Conservation (phyloP, 768 basidiomycete species). For the Filobasidium wieringae region DNA sequence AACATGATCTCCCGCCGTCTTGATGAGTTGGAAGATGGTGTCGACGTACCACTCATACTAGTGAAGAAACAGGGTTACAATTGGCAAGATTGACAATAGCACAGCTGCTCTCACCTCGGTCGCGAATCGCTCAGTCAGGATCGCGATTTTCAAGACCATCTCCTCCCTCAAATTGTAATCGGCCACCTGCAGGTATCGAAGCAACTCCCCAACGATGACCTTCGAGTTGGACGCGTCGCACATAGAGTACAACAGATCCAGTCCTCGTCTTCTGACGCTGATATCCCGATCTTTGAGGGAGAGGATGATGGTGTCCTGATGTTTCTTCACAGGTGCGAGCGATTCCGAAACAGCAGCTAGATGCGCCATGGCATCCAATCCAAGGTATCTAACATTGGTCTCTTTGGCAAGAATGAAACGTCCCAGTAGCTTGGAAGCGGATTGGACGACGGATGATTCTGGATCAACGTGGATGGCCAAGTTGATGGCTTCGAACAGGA, state of each 20-base stretch:
- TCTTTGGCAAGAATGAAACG: conserved; percentile 96
- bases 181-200: conserved; percentile 87
- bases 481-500: conserved; percentile 95
- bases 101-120: conserved; percentile 43
- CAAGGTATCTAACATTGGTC: conserved; percentile 94
- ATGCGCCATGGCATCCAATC: conserved; percentile 96
- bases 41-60: conserved; percentile 98
- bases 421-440: conserved; percentile 79
- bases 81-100: not conserved
- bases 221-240: conserved; percentile 96
- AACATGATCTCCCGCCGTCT: conserved; percentile 93
- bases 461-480: conserved; percentile 92
- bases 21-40: conserved; percentile 89
- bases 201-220: conserved; percentile 83
- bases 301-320: conserved; percentile 88
- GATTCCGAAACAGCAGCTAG: conserved; percentile 87
- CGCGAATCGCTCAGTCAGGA: conserved; percentile 97
- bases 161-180: conserved; percentile 95
- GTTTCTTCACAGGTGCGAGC: conserved; percentile 81
- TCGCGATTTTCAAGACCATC: conserved; percentile 97
- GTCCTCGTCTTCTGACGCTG: conserved; percentile 79
- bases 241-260: conserved; percentile 97
- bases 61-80: not conserved
- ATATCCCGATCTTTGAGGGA: conserved; percentile 95
- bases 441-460: conserved; percentile 72